Base-by-base conservation (phyloP, 2,329 filamentous ascomycete species). In the Bisporella sp. region DNA sequence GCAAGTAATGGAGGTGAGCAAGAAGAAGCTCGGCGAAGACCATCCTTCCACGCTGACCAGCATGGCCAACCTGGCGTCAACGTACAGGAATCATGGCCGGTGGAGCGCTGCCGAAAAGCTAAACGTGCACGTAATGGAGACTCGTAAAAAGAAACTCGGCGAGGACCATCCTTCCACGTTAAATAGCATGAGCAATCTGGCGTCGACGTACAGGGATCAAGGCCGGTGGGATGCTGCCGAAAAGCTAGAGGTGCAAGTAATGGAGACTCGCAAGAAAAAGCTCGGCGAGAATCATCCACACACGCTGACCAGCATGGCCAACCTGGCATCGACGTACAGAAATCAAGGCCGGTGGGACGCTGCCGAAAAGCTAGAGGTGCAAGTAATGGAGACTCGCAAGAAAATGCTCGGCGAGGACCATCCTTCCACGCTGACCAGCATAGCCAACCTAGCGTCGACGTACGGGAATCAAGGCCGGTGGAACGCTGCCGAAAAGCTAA, bases 61-160 rank as follows among this genome's bases (percentile, higher is more conserved):
- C 21, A 51, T 51, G 13, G 31, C 9, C 46, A 51, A 51, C 46
- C 42, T 51, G 32, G 49, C 49, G 28, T 41, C 42, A 11, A 44
- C 49, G 39, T 51, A 42, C 28, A 43, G 33, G 46, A 43, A 51
- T 21, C 50, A 52, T 35, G 50, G 50, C 47, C 47, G 47, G 40
- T 52, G 47, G 46, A 35, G 45, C 11, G 41, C 42, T 35, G 50
- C 50, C 13, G 47, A 47, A 41, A 40, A 21, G 21, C 21, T 21
- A 2, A 21, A 21, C 21, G 21, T 21, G 21, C 21, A 21, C 21
- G 21, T 21, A 21, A 21, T 21, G 21, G 21, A 21, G 21, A 21
- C 21, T 21, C 21, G 21, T 3, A 21, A 21, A 3, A 47, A 29
- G 35, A 47, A 40, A 31, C 45, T 47, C 30, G 45, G 45, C 6